Percentiles rank a stretch among this genome's conserved stretches.
These are phyloP conservation scores for Corinectria fuckeliana DNA, from an alignment of 2,329 filamentous ascomycete species.

Conservation along the genomic window DNA sequence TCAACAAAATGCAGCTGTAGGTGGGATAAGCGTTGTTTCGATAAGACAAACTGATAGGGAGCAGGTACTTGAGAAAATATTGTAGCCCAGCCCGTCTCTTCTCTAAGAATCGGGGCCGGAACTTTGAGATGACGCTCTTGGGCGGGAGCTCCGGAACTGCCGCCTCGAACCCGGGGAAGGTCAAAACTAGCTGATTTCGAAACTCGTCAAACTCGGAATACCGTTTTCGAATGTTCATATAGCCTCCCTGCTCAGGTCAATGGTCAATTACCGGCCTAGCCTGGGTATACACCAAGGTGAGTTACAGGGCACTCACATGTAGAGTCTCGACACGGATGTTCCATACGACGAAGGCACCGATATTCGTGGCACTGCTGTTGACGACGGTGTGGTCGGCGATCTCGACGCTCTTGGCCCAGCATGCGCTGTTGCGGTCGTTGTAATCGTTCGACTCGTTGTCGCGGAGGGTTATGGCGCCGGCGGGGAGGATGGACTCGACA, in stretches of 20 bases:
- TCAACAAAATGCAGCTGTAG: conserved; percentile 82
- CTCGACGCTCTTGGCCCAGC: conserved; percentile 70
- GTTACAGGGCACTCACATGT: conserved; percentile 58
- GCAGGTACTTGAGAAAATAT: conserved; percentile 85
- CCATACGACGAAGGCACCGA: conserved; percentile 95
- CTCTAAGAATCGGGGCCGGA: conserved; percentile 85
- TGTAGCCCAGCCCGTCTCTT: conserved; percentile 80
- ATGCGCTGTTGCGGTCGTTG: conserved; percentile 61
- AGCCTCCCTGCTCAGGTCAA: conserved; percentile 56
- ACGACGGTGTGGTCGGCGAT: conserved; percentile 64
- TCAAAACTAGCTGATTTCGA: conserved; percentile 72
- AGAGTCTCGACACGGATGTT: conserved; percentile 88
- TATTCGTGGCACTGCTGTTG: conserved; percentile 61
- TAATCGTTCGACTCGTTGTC: conserved; percentile 65
- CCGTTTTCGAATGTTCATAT: conserved; percentile 70
- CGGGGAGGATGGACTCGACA: conserved; percentile 54
- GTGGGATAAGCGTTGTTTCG: conserved; percentile 20
- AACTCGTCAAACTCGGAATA: conserved; percentile 96
- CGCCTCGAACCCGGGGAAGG: conserved; percentile 83
- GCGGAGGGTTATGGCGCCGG: conserved; percentile 64
- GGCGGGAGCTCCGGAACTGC: conserved; percentile 91
- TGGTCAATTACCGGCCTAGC: neutral
- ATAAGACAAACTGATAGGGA: neutral
- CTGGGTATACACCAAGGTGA: neutral
- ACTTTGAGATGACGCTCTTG: conserved; percentile 89